These are phyloP conservation scores for Urtica urens DNA, from an alignment of 306 rosid genomes.

Conservation along the genomic window DNA sequence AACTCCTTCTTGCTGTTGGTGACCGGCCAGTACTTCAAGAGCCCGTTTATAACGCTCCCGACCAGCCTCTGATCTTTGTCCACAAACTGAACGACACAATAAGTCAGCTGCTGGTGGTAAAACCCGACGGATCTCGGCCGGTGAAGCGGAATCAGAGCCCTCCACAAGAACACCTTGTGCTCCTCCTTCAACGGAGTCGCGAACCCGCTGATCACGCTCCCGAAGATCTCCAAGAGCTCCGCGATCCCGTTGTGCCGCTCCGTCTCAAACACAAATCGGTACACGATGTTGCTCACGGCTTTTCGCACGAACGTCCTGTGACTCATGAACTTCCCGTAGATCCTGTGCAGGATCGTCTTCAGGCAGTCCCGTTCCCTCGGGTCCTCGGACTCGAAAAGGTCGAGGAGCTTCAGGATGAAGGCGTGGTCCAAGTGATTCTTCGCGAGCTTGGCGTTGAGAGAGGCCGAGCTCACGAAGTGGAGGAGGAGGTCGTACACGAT, in stretches of 20 bases:
- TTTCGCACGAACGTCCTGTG: constrained; percentile 87
- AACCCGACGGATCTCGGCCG: constrained; percentile 88
- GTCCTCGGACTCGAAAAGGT: constrained; percentile 93
- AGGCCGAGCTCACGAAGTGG: constrained; percentile 52
- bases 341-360: constrained; percentile 85
- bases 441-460: constrained; percentile 77
- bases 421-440: constrained; percentile 72
- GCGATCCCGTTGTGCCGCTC: constrained; percentile 94
- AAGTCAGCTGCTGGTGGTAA: constrained; percentile 84
- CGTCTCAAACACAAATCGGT: constrained; percentile 77
- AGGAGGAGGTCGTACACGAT: constrained; percentile 89
- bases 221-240: constrained; percentile 90
- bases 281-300: constrained; percentile 78
- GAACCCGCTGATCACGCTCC: constrained; percentile 92
- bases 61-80: constrained; percentile 90
- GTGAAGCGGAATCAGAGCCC: constrained; percentile 88
- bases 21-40: constrained; percentile 89
- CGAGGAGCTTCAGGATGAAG: constrained; percentile 68
- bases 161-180: constrained; percentile 73
- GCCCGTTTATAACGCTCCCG: constrained; percentile 66
- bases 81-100: constrained; percentile 83
- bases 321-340: constrained; percentile 93
- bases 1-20: constrained; percentile 98
- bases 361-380: constrained; percentile 98
- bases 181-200: constrained; percentile 97